Evolutionary conservation across 441 rosid genomes (phyloP).

Genomic region (Euphorbia schlechtendalii): DNA sequence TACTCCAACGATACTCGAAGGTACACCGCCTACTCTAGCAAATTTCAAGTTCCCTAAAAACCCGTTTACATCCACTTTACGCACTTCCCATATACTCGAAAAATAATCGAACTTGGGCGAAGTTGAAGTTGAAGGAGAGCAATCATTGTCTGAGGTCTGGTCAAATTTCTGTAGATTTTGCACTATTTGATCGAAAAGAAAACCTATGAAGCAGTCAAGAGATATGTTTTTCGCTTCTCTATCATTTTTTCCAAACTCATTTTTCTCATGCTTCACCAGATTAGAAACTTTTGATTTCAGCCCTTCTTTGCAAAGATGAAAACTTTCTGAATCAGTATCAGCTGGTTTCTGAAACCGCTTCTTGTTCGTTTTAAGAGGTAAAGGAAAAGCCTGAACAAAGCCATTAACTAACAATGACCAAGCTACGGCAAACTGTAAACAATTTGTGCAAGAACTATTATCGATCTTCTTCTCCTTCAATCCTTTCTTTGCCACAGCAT

Average conservation of each 20-base stretch:
- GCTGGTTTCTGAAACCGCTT: slow-evolving; percentile 37
- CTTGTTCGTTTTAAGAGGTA: slow-evolving; percentile 53
- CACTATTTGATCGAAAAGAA: slow-evolving; percentile 49
- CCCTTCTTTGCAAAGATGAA: slow-evolving; percentile 25
- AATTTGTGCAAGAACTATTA: slow-evolving; percentile 57
- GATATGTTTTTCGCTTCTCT: slow-evolving; percentile 41
- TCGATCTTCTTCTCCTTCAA: slow-evolving; percentile 36
- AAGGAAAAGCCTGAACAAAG: slow-evolving; percentile 61
- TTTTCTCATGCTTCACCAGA: slow-evolving; percentile 17
- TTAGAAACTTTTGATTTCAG: slow-evolving; percentile 26
- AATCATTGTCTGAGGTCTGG: slow-evolving; percentile 25
- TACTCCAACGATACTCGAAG: slow-evolving; percentile 65
- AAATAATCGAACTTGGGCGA: slow-evolving; percentile 38
- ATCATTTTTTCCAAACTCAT: slow-evolving; percentile 15
- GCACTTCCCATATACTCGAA: slow-evolving; percentile 60
- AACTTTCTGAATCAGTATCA: slow-evolving; percentile 35
- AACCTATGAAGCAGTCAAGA: slow-evolving; percentile 55
- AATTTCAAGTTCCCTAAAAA: slow-evolving; percentile 75
- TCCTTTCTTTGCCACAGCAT: slow-evolving; percentile 30
- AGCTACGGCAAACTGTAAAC: slow-evolving; percentile 70
- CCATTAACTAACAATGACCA: slow-evolving; percentile 74
- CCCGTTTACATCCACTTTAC: slow-evolving; percentile 65
- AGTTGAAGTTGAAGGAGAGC: slow-evolving; percentile 21
- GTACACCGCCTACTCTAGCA: slow-evolving; percentile 85
- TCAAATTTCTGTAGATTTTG: slow-evolving; percentile 73